Evolutionary conservation across 371 early-diverging fungal genomes (phyloP).

Genomic region (Actinomucor elegans): DNA sequence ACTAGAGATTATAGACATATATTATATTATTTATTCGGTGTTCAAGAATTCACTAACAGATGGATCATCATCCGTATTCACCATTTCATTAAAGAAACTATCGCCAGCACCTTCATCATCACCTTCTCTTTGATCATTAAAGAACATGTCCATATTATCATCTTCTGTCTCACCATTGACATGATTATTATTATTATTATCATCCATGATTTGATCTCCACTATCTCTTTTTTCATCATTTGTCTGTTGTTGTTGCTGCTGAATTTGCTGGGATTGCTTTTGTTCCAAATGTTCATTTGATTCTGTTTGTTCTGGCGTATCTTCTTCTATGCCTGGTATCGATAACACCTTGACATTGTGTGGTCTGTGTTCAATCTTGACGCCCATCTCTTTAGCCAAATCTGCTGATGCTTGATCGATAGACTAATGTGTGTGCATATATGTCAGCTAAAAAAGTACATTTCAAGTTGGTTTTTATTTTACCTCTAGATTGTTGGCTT

Average conservation of each 20-base stretch:
- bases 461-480: too few species aligned
- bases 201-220: not conserved
- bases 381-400: slow-evolving; percentile 20
- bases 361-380: slow-evolving; percentile 26
- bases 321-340: slow-evolving; percentile 37
- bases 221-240: not conserved
- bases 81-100: slow-evolving; percentile 52
- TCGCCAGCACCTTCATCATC: slow-evolving; percentile 24
- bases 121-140: slow-evolving; percentile 20
- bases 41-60: slow-evolving; percentile 41
- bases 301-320: not conserved
- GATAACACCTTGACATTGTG: slow-evolving; percentile 15
- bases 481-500: slow-evolving; percentile 47
- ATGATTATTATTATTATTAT: slow-evolving; percentile 4
- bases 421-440: too few species aligned
- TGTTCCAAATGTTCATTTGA: not conserved
- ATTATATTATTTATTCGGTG: slow-evolving; percentile 5
- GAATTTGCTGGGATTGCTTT: not conserved
- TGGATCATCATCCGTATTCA: slow-evolving; percentile 44
- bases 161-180: not conserved
- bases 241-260: slow-evolving; percentile 2
- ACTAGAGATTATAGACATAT: not conserved
- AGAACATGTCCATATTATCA: slow-evolving; percentile 25
- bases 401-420: slow-evolving; percentile 15
- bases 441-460: not conserved